phyloP scores from a whole-genome alignment of 1,284 basidiomycete genomes.

The Pseudozyma sp. region DNA sequence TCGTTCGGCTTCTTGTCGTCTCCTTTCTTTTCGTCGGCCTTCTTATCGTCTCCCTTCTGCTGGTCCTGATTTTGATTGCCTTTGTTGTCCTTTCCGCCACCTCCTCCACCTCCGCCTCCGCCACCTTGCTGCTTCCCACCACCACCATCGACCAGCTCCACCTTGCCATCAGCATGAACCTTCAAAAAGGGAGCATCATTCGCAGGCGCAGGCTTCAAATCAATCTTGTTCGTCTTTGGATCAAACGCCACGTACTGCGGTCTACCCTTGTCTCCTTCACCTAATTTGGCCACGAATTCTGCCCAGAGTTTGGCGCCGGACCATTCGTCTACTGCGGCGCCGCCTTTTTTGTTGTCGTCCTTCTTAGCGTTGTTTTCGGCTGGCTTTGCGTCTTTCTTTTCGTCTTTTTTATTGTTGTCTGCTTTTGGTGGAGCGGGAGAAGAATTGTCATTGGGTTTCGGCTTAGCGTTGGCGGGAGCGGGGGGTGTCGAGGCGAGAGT shows the following conservation, averaged over 20 bases:
- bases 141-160: slow-evolving; percentile 23
- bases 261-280: neutral
- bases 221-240: slow-evolving; percentile 29
- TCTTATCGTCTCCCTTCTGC: neutral
- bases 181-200: slow-evolving; percentile 30
- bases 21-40: neutral
- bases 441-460: neutral
- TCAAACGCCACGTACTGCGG: slow-evolving; percentile 41
- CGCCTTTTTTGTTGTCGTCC: neutral
- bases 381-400: neutral
- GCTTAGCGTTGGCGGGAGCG: neutral
- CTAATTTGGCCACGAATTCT: slow-evolving; percentile 22
- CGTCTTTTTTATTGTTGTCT: neutral
- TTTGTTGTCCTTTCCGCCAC: neutral
- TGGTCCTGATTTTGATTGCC: slow-evolving; percentile 2
- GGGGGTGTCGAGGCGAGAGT: slow-evolving; percentile 15
- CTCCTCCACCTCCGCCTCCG: neutral
- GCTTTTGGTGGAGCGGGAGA: slow-evolving; percentile 1
- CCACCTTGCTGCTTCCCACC: neutral
- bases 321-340: slow-evolving; percentile 14
- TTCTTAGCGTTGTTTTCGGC: slow-evolving; percentile 3
- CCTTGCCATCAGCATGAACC: slow-evolving; percentile 29
- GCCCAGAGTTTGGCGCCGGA: slow-evolving; percentile 29
- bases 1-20: slow-evolving; percentile 5
- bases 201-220: slow-evolving; percentile 25